Conservation (phyloP, 208 protist genomes). For the Acanthamoeba rhysodes region DNA sequence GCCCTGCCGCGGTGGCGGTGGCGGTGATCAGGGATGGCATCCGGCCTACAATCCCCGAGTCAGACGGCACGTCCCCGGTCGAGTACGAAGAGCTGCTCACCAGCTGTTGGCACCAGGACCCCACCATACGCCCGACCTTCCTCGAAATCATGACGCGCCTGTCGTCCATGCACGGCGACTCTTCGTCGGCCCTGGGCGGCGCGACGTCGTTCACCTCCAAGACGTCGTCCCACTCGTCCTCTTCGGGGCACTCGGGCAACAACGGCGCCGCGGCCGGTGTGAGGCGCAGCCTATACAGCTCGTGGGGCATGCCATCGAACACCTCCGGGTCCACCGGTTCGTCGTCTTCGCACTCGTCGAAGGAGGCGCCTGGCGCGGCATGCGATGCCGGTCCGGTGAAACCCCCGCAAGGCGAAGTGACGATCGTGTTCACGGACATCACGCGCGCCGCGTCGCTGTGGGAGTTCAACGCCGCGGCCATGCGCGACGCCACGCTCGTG, state of each 20-base stretch:
- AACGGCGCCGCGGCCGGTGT: not conserved
- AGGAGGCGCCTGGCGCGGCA: too few species aligned
- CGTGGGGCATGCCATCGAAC: not conserved
- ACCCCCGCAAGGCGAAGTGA: not conserved
- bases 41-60: not conserved
- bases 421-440: constrained; percentile 45
- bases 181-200: not conserved
- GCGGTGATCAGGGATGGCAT: not conserved
- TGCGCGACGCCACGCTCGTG: constrained; percentile 33
- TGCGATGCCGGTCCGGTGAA: not conserved
- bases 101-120: constrained; percentile 1
- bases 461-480: constrained; percentile 33
- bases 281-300: not conserved
- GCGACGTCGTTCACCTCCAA: not conserved
- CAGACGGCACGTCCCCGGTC: not conserved
- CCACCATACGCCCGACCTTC: not conserved
- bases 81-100: not conserved
- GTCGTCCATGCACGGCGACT: not conserved
- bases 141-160: constrained; percentile 32
- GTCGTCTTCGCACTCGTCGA: not conserved
- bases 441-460: constrained; percentile 32
- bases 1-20: not conserved
- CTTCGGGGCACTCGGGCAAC: not conserved
- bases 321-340: not conserved
- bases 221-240: not conserved